Conservation (phyloP, 1,284 basidiomycete genomes). For the Cutaneotrichosporon cyanovorans region DNA sequence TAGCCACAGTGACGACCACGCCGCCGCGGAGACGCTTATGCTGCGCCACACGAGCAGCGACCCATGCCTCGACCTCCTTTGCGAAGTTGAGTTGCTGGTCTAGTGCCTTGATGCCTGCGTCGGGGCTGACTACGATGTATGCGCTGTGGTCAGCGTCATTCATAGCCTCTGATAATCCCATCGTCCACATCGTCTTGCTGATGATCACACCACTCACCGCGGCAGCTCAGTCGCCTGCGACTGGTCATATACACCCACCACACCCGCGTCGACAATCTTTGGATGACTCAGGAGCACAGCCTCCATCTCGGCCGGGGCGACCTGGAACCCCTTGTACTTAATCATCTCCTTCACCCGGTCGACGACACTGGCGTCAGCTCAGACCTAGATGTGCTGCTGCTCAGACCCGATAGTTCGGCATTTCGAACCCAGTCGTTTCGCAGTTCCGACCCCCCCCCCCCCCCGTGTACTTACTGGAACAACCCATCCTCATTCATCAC, state of each 20-base stretch:
- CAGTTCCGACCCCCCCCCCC: constrained; percentile 48
- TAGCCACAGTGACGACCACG: constrained; percentile 45
- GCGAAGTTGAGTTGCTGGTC: constrained; percentile 41
- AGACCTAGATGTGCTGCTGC: no score
- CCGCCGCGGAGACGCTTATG: constrained; percentile 50
- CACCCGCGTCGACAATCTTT: constrained; percentile 60
- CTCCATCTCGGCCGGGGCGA: constrained; percentile 79
- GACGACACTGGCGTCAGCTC: constrained; percentile 32
- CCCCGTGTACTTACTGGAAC: constrained; percentile 45
- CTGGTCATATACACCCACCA: constrained; percentile 58
- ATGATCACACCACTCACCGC: constrained; percentile 24
- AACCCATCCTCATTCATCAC: constrained; percentile 57
- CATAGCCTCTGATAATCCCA: neutral
- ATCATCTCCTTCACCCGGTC: constrained; percentile 65
- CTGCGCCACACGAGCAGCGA: constrained; percentile 50
- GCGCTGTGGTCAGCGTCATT: constrained; percentile 2
- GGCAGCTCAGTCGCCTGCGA: constrained; percentile 53
- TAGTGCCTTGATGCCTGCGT: neutral
- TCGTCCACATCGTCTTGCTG: neutral
- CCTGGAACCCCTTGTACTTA: constrained; percentile 60
- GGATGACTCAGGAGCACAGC: constrained; percentile 63
- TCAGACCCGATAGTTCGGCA: no score
- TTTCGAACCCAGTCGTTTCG: no score
- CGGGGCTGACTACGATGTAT: constrained; percentile 23
- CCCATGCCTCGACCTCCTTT: constrained; percentile 56